Evolutionary conservation across 176 grass and related monocot species (phyloP).

Genomic region (Metroxylon sagu): DNA sequence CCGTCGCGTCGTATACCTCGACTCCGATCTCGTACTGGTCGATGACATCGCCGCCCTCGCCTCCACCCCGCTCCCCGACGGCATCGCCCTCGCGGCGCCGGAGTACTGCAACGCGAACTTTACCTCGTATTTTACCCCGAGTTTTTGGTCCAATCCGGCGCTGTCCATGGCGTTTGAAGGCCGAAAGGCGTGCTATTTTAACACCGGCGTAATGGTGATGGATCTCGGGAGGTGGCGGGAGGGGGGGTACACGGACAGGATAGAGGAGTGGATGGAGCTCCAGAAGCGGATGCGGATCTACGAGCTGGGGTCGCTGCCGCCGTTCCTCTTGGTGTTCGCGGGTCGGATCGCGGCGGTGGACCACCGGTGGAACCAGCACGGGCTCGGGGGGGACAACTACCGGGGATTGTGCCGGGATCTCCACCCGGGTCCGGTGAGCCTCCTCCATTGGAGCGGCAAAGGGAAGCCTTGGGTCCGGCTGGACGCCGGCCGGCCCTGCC

Average conservation of each 20-base stretch:
- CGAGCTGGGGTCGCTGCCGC: constrained; percentile 17
- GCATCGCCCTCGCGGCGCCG: constrained; percentile 3
- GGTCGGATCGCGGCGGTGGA: constrained; percentile 11
- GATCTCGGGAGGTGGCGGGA: constrained; percentile 12
- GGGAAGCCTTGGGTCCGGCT: constrained; percentile 19
- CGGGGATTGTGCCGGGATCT: constrained; percentile 15
- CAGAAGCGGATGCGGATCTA: constrained; percentile 26
- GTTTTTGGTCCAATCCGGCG: constrained; percentile 7
- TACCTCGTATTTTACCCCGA: constrained; percentile 11
- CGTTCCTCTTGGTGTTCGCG: constrained; percentile 8
- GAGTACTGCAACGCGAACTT: constrained; percentile 26
- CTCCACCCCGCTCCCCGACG: constrained; percentile 11
- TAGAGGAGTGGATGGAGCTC: constrained; percentile 24
- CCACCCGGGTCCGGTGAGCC: constrained; percentile 13
- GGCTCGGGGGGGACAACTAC: neutral
- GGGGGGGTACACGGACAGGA: constrained; percentile 10
- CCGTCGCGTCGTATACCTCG: constrained; percentile 21
- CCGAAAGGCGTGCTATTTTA: constrained; percentile 12
- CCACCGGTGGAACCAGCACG: too few relatives aligned
- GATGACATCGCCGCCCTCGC: constrained; percentile 7
- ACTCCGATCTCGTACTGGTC: constrained; percentile 15
- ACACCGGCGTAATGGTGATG: constrained; percentile 23
- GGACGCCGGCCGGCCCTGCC: constrained; percentile 19
- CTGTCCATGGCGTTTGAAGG: constrained; percentile 15
- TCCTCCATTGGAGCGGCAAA: constrained; percentile 19